phyloP scores from a whole-genome alignment of 2,329 filamentous ascomycete genomes.

The Elsinoe necatrix region DNA sequence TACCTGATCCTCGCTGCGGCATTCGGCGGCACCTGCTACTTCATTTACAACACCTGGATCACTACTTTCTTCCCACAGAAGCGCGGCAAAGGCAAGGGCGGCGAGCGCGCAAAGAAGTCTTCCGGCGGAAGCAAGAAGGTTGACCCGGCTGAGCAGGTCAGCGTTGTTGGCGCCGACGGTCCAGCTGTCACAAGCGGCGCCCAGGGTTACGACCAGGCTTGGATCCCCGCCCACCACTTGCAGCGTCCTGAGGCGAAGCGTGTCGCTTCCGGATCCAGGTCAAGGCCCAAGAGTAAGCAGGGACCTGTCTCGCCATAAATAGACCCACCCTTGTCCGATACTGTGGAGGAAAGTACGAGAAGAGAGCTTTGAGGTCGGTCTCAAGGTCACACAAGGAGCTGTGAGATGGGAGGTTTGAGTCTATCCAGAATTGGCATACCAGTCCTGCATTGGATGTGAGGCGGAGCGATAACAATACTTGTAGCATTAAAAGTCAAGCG shows the following conservation, averaged over 20 bases:
- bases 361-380: too few relatives aligned
- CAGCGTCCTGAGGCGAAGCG: constrained; percentile 67
- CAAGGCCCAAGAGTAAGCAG: constrained; percentile 33
- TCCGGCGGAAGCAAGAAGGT: constrained; percentile 59
- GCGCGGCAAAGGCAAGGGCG: constrained; percentile 48
- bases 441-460: neutral
- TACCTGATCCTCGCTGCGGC: constrained; percentile 79
- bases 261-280: constrained; percentile 43
- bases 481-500: constrained; percentile 5
- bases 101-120: constrained; percentile 57
- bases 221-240: constrained; percentile 86
- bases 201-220: constrained; percentile 80
- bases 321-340: neutral
- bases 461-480: neutral
- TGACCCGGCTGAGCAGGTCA: constrained; percentile 49
- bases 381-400: too few relatives aligned
- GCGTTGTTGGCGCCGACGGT: constrained; percentile 62
- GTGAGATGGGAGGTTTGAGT: neutral
- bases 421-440: neutral
- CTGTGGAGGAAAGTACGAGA: neutral
- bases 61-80: constrained; percentile 89
- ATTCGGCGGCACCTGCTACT: constrained; percentile 78
- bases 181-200: constrained; percentile 59
- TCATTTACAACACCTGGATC: constrained; percentile 98
- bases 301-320: constrained; percentile 8